phyloP scores from a whole-genome alignment of 2,329 filamentous ascomycete genomes.

The Apiospora sp. region DNA sequence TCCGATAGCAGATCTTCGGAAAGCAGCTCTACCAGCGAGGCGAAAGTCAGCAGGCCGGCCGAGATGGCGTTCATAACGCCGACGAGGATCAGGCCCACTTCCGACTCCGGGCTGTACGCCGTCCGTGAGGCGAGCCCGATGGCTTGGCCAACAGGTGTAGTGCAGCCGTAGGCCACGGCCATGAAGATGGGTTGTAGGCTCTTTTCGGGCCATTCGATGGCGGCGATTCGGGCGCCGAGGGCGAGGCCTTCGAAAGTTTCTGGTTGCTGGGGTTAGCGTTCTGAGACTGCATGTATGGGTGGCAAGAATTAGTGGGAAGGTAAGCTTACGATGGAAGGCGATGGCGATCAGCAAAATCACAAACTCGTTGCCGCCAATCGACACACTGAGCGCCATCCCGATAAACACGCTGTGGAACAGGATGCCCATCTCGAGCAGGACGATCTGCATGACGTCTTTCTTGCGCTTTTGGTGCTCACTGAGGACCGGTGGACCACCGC shows the following conservation, averaged over 20 bases:
- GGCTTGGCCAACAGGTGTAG: conserved; percentile 75
- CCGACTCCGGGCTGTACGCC: conserved; percentile 72
- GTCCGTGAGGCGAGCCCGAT: conserved; percentile 75
- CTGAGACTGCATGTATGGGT: no score
- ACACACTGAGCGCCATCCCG: conserved; percentile 63
- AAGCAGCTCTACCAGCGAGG: conserved; percentile 74
- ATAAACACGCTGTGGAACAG: conserved; percentile 70
- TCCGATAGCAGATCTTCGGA: conserved; percentile 76
- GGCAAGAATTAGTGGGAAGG: no score
- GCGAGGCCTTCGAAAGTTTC: conserved; percentile 65
- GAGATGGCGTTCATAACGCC: conserved; percentile 79
- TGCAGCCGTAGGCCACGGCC: conserved; percentile 64
- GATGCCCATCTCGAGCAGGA: conserved; percentile 71
- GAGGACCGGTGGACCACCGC: not conserved
- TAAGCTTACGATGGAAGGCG: conserved; percentile 52
- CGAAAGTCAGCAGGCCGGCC: conserved; percentile 75
- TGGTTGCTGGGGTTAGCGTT: no score
- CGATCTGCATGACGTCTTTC: conserved; percentile 64
- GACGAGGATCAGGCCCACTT: conserved; percentile 72
- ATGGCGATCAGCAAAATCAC: conserved; percentile 63
- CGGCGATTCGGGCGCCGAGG: conserved; percentile 69
- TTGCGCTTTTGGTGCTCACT: conserved; percentile 42
- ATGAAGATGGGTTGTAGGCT: conserved; percentile 63
- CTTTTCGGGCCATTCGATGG: conserved; percentile 52
- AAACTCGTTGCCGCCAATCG: conserved; percentile 55